phyloP scores from a whole-genome alignment of 1,139 yeast species.

The Blastobotrys buckinghamii region DNA sequence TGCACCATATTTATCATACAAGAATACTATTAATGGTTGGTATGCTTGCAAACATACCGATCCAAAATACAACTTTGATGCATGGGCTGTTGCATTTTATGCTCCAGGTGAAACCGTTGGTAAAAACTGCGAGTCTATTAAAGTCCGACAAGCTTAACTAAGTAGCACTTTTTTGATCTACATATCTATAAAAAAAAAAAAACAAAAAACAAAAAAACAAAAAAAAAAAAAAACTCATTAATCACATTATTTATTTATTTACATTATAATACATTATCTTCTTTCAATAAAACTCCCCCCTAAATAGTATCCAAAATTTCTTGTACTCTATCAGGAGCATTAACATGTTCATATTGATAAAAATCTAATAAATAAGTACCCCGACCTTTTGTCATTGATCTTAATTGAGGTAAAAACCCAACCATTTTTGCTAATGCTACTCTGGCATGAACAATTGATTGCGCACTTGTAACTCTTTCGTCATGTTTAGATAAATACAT shows the following conservation, averaged over 20 bases:
- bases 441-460: slow-evolving; percentile 59
- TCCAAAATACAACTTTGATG: background rate
- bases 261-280: slow-evolving; percentile 3
- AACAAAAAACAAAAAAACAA: too few species aligned
- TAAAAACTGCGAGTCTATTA: background rate
- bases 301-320: slow-evolving; percentile 12
- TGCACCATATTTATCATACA: background rate
- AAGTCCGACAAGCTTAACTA: background rate
- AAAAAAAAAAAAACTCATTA: too few species aligned
- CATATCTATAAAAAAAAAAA: too few species aligned
- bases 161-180: too few species aligned
- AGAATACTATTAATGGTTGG: background rate
- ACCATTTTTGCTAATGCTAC: slow-evolving; percentile 89
- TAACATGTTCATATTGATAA: slow-evolving; percentile 52
- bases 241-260: background rate
- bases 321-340: slow-evolving; percentile 15
- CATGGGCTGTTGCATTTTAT: background rate
- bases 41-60: background rate
- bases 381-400: slow-evolving; percentile 87
- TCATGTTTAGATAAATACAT: slow-evolving; percentile 37
- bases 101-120: background rate
- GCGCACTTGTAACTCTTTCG: slow-evolving; percentile 24
- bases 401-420: slow-evolving; percentile 69
- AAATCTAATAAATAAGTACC: slow-evolving; percentile 79
- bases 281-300: background rate